Base-by-base conservation (phyloP, 1,139 yeast genomes). In the Nakaseomyces bracarensis region DNA sequence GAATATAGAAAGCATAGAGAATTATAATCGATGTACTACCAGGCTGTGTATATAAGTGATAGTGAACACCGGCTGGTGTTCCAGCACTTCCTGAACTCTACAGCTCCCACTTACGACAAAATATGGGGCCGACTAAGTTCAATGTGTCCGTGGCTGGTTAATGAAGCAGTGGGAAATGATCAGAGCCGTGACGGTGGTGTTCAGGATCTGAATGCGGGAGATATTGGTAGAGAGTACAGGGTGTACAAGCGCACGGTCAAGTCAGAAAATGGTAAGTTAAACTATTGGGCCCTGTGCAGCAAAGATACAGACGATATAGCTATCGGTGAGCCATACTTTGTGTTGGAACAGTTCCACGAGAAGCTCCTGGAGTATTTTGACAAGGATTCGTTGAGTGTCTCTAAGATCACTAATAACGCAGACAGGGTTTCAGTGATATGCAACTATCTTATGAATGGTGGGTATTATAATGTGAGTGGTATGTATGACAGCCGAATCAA, bases 391-490 rank as follows among this genome's bases (percentile, higher is more conserved):
- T 42, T 60, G 29, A 53, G 52, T 4, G 44, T 46, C 11, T 43
- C 47, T 35, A 60, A 60, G 41, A 29, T 60, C 8, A 43, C 41
- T 4, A 59, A 60, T 44, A 60, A 60, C 36, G 48, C 49, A 25
- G 64, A 60, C 46, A 49, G 60, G 30, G 37, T 60, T 11, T 44
- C 57, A 8, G 43, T 60, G 43, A 48, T 59, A 3, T 50, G 57
- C 25, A 51, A 56, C 41, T 48, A 49, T 43, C 76, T 85, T 77
- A 58, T 87, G 19, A 95, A 85, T 52, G 80, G 77, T 38, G 91
- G 93, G 1, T 68, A 71, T 19, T 95, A 96, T 0, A 73, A 74
- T 49, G 68, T 74, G 5, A 29, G 26, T 40, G 79, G 89, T 0
- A 68, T 78, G 41, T 49, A 49, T 29, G 46, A 41, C 16, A 87